These are phyloP conservation scores for Candida loeiensis DNA, from an alignment of 805 yeast genomes.

Conservation along the genomic window DNA sequence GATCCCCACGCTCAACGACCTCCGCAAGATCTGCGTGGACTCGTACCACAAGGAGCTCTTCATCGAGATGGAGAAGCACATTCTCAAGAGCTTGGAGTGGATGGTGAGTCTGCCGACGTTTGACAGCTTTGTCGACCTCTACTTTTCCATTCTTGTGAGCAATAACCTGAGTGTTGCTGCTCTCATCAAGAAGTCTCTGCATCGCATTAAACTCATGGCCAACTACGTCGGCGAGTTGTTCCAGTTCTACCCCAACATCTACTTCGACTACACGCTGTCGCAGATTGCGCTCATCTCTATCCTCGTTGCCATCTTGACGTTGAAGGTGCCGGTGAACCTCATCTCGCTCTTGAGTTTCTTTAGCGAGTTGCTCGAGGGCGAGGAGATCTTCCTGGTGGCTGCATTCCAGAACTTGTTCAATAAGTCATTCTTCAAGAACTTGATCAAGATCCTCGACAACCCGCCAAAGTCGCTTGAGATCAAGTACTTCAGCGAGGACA, in stretches of 20 bases:
- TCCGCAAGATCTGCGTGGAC: slow-evolving; percentile 55
- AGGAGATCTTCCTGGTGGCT: slow-evolving; percentile 18
- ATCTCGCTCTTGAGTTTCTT: slow-evolving; percentile 19
- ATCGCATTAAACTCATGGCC: slow-evolving; percentile 34
- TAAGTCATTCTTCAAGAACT: slow-evolving; percentile 21
- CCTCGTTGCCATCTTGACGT: slow-evolving; percentile 34
- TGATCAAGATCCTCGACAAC: slow-evolving; percentile 37
- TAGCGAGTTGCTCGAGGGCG: slow-evolving; percentile 15
- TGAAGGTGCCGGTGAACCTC: slow-evolving; percentile 30
- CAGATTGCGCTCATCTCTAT: slow-evolving; percentile 46
- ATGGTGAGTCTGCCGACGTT: slow-evolving; percentile 57
- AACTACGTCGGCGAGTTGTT: slow-evolving; percentile 63
- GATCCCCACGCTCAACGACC: slow-evolving; percentile 50
- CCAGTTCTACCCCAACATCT: slow-evolving; percentile 57
- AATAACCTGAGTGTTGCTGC: slow-evolving; percentile 15
- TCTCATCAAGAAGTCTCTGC: slow-evolving; percentile 10
- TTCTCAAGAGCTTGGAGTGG: slow-evolving; percentile 64
- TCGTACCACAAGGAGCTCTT: slow-evolving; percentile 55
- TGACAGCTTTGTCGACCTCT: slow-evolving; percentile 60
- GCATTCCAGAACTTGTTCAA: slow-evolving; percentile 17
- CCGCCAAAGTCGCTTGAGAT: slow-evolving; percentile 46
- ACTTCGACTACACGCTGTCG: slow-evolving; percentile 55
- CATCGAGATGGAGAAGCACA: slow-evolving; percentile 65
- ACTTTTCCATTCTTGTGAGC: slow-evolving; percentile 36
- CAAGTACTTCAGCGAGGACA: slow-evolving; percentile 30